phyloP scores from a whole-genome alignment of 345 rosid genomes.

The Lepidium aucheri region DNA sequence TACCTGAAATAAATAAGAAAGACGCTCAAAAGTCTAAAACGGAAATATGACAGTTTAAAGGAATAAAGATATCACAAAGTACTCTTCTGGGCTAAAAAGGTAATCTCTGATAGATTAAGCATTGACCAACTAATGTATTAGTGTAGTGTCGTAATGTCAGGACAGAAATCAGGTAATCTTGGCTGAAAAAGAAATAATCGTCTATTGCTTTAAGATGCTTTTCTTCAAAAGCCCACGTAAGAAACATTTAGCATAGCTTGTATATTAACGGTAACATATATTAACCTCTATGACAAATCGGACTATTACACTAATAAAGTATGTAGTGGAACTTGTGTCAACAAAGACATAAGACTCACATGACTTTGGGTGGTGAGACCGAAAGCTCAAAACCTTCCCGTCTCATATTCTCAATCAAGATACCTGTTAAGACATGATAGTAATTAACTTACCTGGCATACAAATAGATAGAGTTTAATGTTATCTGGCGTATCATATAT shows the following conservation, averaged over 20 bases:
- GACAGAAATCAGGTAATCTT: background rate
- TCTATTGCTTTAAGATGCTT: background rate
- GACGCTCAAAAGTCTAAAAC: background rate
- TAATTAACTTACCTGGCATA: conserved; percentile 2
- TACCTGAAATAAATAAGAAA: conserved; percentile 48
- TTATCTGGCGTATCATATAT: background rate
- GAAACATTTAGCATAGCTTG: background rate
- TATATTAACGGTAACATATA: background rate
- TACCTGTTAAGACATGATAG: conserved; percentile 45
- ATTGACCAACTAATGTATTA: background rate
- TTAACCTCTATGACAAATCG: background rate
- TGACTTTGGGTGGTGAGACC: conserved; percentile 95
- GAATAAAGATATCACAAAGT: background rate
- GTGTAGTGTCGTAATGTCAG: background rate
- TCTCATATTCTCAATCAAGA: conserved; percentile 97
- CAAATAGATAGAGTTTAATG: background rate
- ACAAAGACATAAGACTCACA: conserved; percentile 44
- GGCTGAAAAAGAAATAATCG: background rate
- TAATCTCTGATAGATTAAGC: background rate
- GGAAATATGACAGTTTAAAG: background rate
- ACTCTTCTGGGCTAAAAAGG: background rate
- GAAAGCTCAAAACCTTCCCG: conserved; percentile 97
- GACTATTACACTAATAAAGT: background rate
- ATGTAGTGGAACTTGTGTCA: background rate
- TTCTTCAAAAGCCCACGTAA: background rate